Conservation (phyloP, 1,284 basidiomycete species). For the Xanthoconium separans region DNA sequence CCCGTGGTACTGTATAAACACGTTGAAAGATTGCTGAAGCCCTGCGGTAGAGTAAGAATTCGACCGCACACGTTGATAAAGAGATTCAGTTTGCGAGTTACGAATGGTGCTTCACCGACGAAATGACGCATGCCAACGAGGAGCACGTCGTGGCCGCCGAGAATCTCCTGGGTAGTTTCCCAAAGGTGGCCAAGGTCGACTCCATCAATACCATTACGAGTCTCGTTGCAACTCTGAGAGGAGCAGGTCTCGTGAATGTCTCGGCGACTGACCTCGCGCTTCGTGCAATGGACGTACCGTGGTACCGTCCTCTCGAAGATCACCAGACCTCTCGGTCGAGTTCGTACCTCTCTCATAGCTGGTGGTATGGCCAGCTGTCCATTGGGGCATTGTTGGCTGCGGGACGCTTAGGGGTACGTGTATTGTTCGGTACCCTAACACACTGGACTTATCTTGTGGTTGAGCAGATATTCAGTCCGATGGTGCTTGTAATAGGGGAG, state of each 20-base stretch:
- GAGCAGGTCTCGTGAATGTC: conserved; percentile 7
- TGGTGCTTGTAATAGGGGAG: not conserved
- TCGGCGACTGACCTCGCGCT: conserved; percentile 7
- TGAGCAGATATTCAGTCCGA: not conserved
- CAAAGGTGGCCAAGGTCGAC: not conserved
- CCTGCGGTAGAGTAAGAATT: conserved; percentile 10
- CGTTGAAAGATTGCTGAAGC: conserved; percentile 10
- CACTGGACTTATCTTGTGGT: not conserved
- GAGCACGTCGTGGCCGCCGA: conserved; percentile 2
- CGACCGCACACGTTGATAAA: not conserved
- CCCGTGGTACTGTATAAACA: conserved; percentile 4
- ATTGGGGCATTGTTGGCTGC: conserved; percentile 9
- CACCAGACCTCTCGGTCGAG: not conserved
- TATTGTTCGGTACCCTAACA: not conserved
- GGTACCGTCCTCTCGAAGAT: conserved; percentile 10
- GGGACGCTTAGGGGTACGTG: conserved; percentile 7
- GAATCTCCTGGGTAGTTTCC: conserved; percentile 4
- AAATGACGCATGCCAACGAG: conserved; percentile 5
- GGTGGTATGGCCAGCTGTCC: conserved; percentile 14
- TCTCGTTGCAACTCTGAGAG: not conserved
- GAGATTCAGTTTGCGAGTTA: conserved; percentile 11
- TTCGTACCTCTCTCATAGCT: conserved; percentile 5
- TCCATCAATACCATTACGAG: conserved; percentile 3
- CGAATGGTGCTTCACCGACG: conserved; percentile 14
- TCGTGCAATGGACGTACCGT: conserved; percentile 3